These are phyloP conservation scores for Nakaseomyces sp. DNA, from an alignment of 1,139 yeast genomes.

Conservation along the genomic window DNA sequence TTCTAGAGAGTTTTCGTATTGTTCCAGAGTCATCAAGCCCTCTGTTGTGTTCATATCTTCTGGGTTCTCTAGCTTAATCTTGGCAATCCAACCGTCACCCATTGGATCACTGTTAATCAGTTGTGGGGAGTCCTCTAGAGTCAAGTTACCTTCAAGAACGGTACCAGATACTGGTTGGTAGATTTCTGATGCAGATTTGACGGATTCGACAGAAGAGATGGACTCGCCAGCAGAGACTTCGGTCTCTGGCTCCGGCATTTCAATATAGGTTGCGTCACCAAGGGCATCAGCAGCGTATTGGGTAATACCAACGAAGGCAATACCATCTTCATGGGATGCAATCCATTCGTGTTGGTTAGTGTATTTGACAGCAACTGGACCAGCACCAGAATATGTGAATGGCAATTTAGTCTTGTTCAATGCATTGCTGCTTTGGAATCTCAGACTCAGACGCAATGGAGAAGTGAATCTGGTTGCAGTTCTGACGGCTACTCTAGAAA, in stretches of 20 bases:
- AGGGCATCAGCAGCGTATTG: conserved; percentile 95
- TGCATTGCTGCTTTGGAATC: conserved; percentile 19
- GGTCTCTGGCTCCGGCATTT: conserved; percentile 72
- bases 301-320: conserved; percentile 85
- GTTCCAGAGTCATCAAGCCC: conserved; percentile 44
- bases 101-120: conserved; percentile 80
- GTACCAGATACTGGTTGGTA: conserved; percentile 82
- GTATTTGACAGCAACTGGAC: conserved; percentile 44
- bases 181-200: conserved; percentile 88
- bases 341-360: conserved; percentile 96
- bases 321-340: conserved; percentile 73
- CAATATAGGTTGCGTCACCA: conserved; percentile 93
- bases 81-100: conserved; percentile 92
- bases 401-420: conserved; percentile 27
- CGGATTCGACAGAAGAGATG: conserved; percentile 89
- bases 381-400: conserved; percentile 25
- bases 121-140: conserved; percentile 61
- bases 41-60: conserved; percentile 27
- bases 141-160: conserved; percentile 60
- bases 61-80: conserved; percentile 36
- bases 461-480: background rate
- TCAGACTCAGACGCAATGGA: conserved; percentile 3
- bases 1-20: conserved; percentile 57
- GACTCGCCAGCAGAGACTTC: conserved; percentile 66
- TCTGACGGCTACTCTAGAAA: conserved; percentile 2